A percentile compares a stretch with the other conserved stretches of the same genome.
Evolutionary conservation across 495 filamentous ascomycete genomes (phyloP).

Genomic region (Penicillium subrubescens): DNA sequence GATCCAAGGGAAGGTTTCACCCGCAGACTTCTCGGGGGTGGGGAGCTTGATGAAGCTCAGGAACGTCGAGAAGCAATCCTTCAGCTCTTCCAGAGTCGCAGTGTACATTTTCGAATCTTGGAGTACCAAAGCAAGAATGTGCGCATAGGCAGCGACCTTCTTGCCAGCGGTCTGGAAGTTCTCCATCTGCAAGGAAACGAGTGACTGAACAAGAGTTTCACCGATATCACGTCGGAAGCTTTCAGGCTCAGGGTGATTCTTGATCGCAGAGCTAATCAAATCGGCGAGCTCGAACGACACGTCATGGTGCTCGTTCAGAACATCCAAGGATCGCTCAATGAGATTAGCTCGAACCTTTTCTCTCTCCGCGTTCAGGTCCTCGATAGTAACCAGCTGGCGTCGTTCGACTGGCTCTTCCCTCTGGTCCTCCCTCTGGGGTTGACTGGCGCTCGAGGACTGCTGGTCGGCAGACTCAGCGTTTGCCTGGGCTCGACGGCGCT

Average conservation of each 20-base stretch:
- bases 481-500: constrained; percentile 15
- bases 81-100: constrained; percentile 72
- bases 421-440: constrained; percentile 9
- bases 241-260: constrained; percentile 66
- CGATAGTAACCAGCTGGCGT: constrained; percentile 60
- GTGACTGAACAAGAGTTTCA: constrained; percentile 78
- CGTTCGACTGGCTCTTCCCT: constrained; percentile 25
- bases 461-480: constrained; percentile 25
- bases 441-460: background rate
- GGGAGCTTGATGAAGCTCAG: constrained; percentile 77
- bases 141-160: constrained; percentile 90
- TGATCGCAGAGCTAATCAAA: constrained; percentile 74
- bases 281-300: constrained; percentile 91
- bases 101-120: constrained; percentile 81
- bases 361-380: constrained; percentile 82
- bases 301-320: constrained; percentile 82
- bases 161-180: constrained; percentile 70
- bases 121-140: constrained; percentile 85
- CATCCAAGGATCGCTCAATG: constrained; percentile 86
- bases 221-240: constrained; percentile 73
- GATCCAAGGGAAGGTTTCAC: constrained; percentile 87
- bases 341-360: constrained; percentile 70
- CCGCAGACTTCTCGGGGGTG: constrained; percentile 57
- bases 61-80: constrained; percentile 74
- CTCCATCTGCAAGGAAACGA: constrained; percentile 79